Evolutionary conservation across 345 rosid genomes (phyloP).

Genomic region (Cardamine resedifolia): DNA sequence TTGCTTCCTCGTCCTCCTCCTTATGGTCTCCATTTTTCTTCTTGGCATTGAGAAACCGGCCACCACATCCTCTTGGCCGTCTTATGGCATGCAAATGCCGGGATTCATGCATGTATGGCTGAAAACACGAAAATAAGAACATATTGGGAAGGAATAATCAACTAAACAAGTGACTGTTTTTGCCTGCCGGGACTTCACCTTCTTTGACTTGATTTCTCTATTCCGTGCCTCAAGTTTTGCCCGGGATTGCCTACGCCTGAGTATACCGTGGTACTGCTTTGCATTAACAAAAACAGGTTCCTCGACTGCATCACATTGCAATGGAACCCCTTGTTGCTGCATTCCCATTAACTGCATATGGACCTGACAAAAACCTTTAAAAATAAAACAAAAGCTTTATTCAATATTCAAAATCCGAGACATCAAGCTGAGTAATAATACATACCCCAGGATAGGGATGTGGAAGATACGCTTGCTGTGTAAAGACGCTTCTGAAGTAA

Average conservation of each 20-base stretch:
- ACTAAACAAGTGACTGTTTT: background rate
- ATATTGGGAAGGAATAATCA: background rate
- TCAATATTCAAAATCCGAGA: background rate
- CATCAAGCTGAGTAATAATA: background rate
- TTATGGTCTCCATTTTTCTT: conserved; percentile 53
- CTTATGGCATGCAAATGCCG: conserved; percentile 91
- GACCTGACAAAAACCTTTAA: conserved; percentile 44
- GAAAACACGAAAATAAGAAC: conserved; percentile 34
- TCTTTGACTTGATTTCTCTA: conserved; percentile 64
- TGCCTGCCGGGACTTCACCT: conserved; percentile 44
- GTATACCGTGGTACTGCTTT: conserved; percentile 94
- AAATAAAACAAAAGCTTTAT: background rate
- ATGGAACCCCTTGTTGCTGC: conserved; percentile 96
- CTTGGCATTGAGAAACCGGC: conserved; percentile 85
- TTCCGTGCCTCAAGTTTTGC: conserved; percentile 89
- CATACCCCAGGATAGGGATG: conserved; percentile 67
- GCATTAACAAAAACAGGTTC: conserved; percentile 99
- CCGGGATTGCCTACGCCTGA: conserved; percentile 92
- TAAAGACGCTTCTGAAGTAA: conserved; percentile 88
- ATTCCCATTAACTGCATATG: conserved; percentile 95
- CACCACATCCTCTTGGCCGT: conserved; percentile 96
- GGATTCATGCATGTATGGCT: conserved; percentile 98
- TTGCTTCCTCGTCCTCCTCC: conserved; percentile 45
- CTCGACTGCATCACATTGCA: conserved; percentile 89
- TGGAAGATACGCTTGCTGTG: conserved; percentile 74